Evolutionary conservation across 208 protist genomes (phyloP).

Genomic region (Trypanosoma vivax): DNA sequence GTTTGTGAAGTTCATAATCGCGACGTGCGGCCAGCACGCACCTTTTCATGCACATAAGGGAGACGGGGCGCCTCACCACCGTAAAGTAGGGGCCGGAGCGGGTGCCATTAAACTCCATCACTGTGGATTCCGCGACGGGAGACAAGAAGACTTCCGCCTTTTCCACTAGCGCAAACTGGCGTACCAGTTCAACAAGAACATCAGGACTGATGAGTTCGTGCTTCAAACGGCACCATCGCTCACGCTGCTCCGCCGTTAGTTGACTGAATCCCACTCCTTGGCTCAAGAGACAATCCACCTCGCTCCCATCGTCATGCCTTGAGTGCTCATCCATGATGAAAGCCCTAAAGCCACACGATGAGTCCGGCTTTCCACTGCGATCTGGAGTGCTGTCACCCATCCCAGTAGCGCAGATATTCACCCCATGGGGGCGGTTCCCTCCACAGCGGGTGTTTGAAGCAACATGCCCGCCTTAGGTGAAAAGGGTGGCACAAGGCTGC

Average conservation of each 20-base stretch:
- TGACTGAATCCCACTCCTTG: not conserved
- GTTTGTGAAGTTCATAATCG: slow-evolving; percentile 31
- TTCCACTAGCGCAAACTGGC: slow-evolving; percentile 56
- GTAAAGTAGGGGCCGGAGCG: slow-evolving; percentile 51
- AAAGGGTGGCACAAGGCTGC: too few species aligned
- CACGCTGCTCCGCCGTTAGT: slow-evolving; percentile 32
- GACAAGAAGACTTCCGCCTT: slow-evolving; percentile 59
- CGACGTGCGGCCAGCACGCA: slow-evolving; percentile 49
- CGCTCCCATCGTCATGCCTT: not conserved
- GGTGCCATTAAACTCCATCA: slow-evolving; percentile 82
- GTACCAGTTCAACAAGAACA: slow-evolving; percentile 44
- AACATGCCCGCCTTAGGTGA: too few species aligned
- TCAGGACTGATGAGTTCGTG: slow-evolving; percentile 49
- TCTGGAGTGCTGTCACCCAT: too few species aligned
- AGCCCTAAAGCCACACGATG: too few species aligned
- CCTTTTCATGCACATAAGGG: slow-evolving; percentile 43
- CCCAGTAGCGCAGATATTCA: too few species aligned
- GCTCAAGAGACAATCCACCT: not conserved
- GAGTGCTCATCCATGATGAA: too few species aligned
- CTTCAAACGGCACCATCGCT: slow-evolving; percentile 37
- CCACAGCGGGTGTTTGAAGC: too few species aligned
- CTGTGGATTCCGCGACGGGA: slow-evolving; percentile 49
- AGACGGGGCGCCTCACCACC: slow-evolving; percentile 47
- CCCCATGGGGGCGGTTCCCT: too few species aligned
- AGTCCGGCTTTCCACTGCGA: too few species aligned